Conservation (phyloP, 169 alveolate genomes). For the Cryptosporidium ryanae region DNA sequence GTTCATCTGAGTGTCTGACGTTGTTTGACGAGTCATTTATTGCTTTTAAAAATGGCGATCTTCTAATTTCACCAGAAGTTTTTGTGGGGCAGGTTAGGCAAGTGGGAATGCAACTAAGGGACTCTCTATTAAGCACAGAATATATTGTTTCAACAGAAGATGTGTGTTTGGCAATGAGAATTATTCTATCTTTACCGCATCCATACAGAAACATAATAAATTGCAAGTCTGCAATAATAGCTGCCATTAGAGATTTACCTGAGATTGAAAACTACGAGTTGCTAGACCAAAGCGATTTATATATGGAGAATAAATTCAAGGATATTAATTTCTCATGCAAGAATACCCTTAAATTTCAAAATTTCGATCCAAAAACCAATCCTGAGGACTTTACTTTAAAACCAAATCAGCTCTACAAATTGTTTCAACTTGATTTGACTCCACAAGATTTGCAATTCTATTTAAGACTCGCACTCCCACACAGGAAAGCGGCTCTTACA, state of each 20-base stretch:
- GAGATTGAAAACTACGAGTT: slow-evolving; percentile 25
- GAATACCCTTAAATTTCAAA: slow-evolving; percentile 18
- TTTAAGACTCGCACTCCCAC: slow-evolving; percentile 56
- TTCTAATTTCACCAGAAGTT: slow-evolving; percentile 50
- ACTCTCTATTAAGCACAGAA: slow-evolving; percentile 4
- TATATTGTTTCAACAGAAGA: slow-evolving; percentile 63
- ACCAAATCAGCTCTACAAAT: slow-evolving; percentile 26
- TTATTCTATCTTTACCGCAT: slow-evolving; percentile 46
- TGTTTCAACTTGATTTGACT: slow-evolving; percentile 39
- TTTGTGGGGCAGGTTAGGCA: slow-evolving; percentile 53
- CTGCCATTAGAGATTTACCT: slow-evolving; percentile 26
- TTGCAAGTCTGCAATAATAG: slow-evolving; percentile 44
- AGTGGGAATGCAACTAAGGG: slow-evolving; percentile 53
- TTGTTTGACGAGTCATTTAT: slow-evolving; percentile 32
- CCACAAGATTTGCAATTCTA: slow-evolving; percentile 12
- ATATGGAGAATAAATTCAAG: slow-evolving; percentile 20
- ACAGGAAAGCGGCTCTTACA: slow-evolving; percentile 47
- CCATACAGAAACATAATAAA: slow-evolving; percentile 37
- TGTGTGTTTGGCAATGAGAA: slow-evolving; percentile 54
- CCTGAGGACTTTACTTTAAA: background rate
- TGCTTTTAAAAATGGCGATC: slow-evolving; percentile 13
- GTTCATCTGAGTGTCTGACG: slow-evolving; percentile 49
- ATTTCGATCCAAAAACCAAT: slow-evolving; percentile 7
- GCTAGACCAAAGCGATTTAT: background rate
- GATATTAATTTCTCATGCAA: slow-evolving; percentile 37